These are phyloP conservation scores for Abelmoschus esculentus DNA, from an alignment of 345 rosid species.

Conservation along the genomic window DNA sequence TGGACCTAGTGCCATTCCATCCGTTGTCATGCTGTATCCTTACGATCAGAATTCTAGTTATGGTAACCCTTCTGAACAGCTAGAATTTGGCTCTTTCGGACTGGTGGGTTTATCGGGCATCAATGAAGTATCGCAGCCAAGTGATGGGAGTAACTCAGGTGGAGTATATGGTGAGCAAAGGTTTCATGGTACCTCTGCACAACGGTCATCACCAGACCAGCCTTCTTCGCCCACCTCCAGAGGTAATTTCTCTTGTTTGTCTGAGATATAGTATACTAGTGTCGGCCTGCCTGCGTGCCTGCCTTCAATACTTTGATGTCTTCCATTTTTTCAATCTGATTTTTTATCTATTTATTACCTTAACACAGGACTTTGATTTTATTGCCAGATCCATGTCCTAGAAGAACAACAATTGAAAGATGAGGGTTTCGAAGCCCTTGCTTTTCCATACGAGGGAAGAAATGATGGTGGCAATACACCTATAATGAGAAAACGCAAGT, in stretches of 20 bases:
- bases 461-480: conserved; percentile 18
- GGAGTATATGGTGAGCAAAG: conserved; percentile 49
- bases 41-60: conserved; percentile 53
- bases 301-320: not conserved
- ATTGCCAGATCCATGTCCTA: conserved; percentile 22
- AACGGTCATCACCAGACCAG: conserved; percentile 63
- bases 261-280: not conserved
- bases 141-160: conserved; percentile 38
- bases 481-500: conserved; percentile 11
- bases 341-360: conserved; percentile 18
- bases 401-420: conserved; percentile 21
- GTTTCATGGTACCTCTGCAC: conserved; percentile 43
- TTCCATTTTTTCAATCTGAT: no score
- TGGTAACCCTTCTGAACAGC: conserved; percentile 50
- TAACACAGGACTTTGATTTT: conserved; percentile 33
- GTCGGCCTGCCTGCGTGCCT: not conserved
- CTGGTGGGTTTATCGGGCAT: conserved; percentile 39
- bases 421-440: conserved; percentile 16
- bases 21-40: conserved; percentile 73
- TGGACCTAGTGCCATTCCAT: conserved; percentile 48
- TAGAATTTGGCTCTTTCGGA: conserved; percentile 69
- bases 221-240: conserved; percentile 57
- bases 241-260: conserved; percentile 37
- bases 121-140: conserved; percentile 35
- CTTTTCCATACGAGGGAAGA: conserved; percentile 12